phyloP scores from a whole-genome alignment of 2,329 filamentous ascomycete genomes.

The Harringtonia lauricola region DNA sequence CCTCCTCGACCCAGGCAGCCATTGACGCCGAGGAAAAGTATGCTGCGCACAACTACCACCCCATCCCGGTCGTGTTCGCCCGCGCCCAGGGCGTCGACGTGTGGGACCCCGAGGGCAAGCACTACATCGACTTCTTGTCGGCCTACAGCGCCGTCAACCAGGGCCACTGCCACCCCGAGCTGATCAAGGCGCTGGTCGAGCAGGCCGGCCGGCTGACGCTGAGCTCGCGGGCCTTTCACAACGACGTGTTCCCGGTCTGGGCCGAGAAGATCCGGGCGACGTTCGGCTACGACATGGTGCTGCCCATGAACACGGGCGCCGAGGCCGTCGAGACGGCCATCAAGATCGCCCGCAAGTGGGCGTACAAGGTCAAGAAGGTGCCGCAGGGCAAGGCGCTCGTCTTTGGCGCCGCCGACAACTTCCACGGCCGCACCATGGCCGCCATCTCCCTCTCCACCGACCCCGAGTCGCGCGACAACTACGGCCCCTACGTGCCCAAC shows the following conservation, averaged over 20 bases:
- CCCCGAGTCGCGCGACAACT: slow-evolving; percentile 91
- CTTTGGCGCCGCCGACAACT: slow-evolving; percentile 81
- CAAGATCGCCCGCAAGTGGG: slow-evolving; percentile 96
- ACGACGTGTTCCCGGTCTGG: slow-evolving; percentile 94
- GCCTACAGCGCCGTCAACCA: slow-evolving; percentile 98
- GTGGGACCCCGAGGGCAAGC: slow-evolving; percentile 92
- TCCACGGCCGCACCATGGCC: slow-evolving; percentile 91
- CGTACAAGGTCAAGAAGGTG: slow-evolving; percentile 91
- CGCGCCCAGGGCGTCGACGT: slow-evolving; percentile 76
- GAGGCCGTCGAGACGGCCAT: slow-evolving; percentile 93
- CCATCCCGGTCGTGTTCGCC: slow-evolving; percentile 86
- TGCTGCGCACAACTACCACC: slow-evolving; percentile 98
- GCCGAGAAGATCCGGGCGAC: slow-evolving; percentile 81
- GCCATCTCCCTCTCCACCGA: slow-evolving; percentile 94
- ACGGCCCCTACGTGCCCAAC: slow-evolving; percentile 87
- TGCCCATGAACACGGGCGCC: slow-evolving; percentile 97
- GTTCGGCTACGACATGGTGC: slow-evolving; percentile 94
- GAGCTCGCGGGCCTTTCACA: slow-evolving; percentile 92
- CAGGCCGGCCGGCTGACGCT: slow-evolving; percentile 85
- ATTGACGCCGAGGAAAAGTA: slow-evolving; percentile 72
- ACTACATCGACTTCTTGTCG: slow-evolving; percentile 96
- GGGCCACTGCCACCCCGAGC: slow-evolving; percentile 93
- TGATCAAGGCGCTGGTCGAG: slow-evolving; percentile 79
- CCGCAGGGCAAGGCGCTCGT: slow-evolving; percentile 73
- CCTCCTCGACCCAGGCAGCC: slow-evolving; percentile 66